Evolutionary conservation across 768 basidiomycete genomes (phyloP).

Genomic region (Phylloporus scabripes): DNA sequence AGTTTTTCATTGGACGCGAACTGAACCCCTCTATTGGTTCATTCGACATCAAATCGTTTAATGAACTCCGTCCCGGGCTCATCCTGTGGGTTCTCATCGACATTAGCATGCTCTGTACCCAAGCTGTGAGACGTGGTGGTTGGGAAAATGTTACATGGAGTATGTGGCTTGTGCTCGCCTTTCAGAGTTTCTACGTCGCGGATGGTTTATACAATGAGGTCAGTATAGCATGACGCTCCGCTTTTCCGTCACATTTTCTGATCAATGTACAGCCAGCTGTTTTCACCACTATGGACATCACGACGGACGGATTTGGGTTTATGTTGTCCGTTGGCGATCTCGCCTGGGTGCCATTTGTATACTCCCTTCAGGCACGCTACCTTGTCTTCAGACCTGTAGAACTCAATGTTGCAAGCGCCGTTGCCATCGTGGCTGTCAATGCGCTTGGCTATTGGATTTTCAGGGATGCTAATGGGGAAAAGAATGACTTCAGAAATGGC

Average conservation of each 20-base stretch:
- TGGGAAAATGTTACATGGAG: slow-evolving; percentile 71
- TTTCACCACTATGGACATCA: slow-evolving; percentile 96
- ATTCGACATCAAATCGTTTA: slow-evolving; percentile 66
- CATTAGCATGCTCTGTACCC: slow-evolving; percentile 87
- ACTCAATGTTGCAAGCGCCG: slow-evolving; percentile 54
- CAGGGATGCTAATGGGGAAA: slow-evolving; percentile 82
- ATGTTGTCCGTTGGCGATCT: slow-evolving; percentile 95
- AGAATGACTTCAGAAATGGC: slow-evolving; percentile 93
- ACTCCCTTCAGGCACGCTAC: slow-evolving; percentile 90
- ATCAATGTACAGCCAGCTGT: slow-evolving; percentile 59
- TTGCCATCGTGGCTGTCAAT: slow-evolving; percentile 59
- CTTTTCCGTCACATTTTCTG: not conserved
- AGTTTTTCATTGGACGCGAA: slow-evolving; percentile 95
- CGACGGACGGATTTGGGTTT: slow-evolving; percentile 95
- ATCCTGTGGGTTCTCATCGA: slow-evolving; percentile 89
- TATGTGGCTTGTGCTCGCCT: slow-evolving; percentile 82
- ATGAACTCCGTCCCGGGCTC: slow-evolving; percentile 51
- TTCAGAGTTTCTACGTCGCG: slow-evolving; percentile 82
- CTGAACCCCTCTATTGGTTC: slow-evolving; percentile 82
- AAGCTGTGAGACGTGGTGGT: slow-evolving; percentile 73
- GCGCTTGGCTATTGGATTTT: slow-evolving; percentile 87
- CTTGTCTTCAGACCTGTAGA: slow-evolving; percentile 85
- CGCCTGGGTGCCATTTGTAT: slow-evolving; percentile 91
- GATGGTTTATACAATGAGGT: slow-evolving; percentile 93
- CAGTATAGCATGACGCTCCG: not conserved